phyloP scores from a whole-genome alignment of 805 yeast species.

The Kuraishia cidri region DNA sequence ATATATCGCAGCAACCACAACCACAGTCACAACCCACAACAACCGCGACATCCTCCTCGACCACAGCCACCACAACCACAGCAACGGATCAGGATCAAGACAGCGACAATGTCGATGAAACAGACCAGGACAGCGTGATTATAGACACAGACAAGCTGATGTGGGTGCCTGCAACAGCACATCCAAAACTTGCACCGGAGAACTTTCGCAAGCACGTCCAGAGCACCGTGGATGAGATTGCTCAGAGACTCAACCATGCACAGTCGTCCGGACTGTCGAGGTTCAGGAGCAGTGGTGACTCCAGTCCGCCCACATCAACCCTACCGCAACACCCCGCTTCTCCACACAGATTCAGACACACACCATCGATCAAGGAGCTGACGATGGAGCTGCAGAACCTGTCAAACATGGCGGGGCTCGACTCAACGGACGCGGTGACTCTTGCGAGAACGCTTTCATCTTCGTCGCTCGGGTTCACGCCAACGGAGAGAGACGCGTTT shows the following conservation, averaged over 20 bases:
- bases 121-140: slow-evolving; percentile 9
- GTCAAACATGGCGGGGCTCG: slow-evolving; percentile 70
- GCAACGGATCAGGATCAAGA: background rate
- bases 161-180: slow-evolving; percentile 96
- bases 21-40: background rate
- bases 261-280: slow-evolving; percentile 9
- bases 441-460: slow-evolving; percentile 74
- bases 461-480: slow-evolving; percentile 52
- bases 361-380: slow-evolving; percentile 62
- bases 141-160: slow-evolving; percentile 40
- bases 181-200: slow-evolving; percentile 93
- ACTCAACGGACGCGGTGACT: slow-evolving; percentile 73
- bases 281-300: slow-evolving; percentile 14
- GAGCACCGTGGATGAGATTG: slow-evolving; percentile 40
- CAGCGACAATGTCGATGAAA: background rate
- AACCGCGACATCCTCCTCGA: background rate
- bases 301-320: slow-evolving; percentile 4
- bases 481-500: slow-evolving; percentile 34
- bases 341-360: no score
- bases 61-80: background rate
- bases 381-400: slow-evolving; percentile 69
- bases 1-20: slow-evolving; percentile 6
- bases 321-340: background rate
- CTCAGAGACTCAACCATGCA: slow-evolving; percentile 25
- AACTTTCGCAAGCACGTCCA: slow-evolving; percentile 66